Evolutionary conservation across 2,329 filamentous ascomycete species (phyloP).

Genomic region (Cercospora canescens): DNA sequence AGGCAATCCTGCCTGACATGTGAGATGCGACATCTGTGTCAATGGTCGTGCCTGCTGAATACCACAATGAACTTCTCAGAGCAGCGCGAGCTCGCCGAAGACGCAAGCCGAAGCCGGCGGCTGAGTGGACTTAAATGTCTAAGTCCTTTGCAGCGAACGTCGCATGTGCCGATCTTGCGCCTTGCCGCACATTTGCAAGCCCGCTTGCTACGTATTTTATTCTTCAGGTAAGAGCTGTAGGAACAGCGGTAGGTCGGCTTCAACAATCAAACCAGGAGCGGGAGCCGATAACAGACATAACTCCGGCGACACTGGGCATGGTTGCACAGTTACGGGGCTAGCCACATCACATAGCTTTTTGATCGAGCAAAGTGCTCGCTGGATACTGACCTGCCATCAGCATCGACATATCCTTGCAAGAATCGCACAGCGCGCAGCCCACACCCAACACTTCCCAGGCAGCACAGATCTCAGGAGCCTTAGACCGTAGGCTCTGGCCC

Average conservation of each 20-base stretch:
- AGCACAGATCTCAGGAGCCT: not conserved
- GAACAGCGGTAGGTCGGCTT: not conserved
- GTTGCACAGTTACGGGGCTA: not conserved
- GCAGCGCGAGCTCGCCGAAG: not conserved
- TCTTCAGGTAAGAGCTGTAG: not conserved
- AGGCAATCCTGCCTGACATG: not conserved
- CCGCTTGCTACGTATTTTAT: not conserved
- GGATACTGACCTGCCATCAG: not conserved
- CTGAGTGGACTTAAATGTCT: conserved; percentile 5
- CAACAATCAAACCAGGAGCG: not conserved
- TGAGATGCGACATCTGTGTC: not conserved
- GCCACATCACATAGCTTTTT: not conserved
- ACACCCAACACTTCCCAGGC: not conserved
- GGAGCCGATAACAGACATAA: not conserved
- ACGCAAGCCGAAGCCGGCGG: conserved; percentile 5
- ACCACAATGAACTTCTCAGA: not conserved
- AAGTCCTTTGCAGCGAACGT: conserved; percentile 1
- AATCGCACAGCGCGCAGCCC: not conserved
- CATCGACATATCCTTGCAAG: too few species aligned
- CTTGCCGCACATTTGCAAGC: not conserved
- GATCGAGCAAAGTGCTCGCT: not conserved
- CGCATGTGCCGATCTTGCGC: not conserved
- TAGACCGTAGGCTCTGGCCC: too few species aligned
- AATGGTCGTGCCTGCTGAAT: not conserved
- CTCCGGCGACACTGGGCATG: not conserved